Base-by-base conservation (phyloP, 805 yeast species). In the Wickerhamiella vanderwaltii region DNA sequence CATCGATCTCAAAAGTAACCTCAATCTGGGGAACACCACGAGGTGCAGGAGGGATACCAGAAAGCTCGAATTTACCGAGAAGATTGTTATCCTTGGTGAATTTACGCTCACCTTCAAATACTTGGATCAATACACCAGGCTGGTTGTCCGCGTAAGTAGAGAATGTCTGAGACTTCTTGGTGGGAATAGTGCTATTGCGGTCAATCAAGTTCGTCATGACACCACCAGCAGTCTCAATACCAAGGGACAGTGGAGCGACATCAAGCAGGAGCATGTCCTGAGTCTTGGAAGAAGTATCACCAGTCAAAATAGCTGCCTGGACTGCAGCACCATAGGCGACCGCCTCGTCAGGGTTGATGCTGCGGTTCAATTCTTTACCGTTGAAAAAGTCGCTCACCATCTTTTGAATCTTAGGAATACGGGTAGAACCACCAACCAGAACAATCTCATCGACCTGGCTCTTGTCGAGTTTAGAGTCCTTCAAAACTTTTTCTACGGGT, bases 201-300 rank as follows among this genome's bases (percentile, higher is more conserved):
- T 95, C 95, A 60, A 88, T 87, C 69, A 87, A 77, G 71, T 85
- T 85, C 66, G 95, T 87, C 94, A 87, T 86, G 69, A 86, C 87
- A 77, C 96, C 96, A 74, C 96, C 96, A 59, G 95, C 95, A 54
- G 95, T 87, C 73, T 87, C 96, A 68, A 87, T 87, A 78, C 96
- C 96, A 58, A 86, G 66, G 43, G 95, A 87, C 64, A 87, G 75
- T 67, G 97, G 96, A 59, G 96, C 91, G 64, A 87, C 96, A 76
- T 87, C 97, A 63, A 87, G 76, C 61, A 87, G 74, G 62, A 88
- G 72, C 65, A 86, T 72, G 66, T 86, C 95, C 72, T 86, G 95
- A 48, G 95, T 87, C 80, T 85, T 85, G 48, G 94, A 79, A 30
- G 95, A 86, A 55, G 88, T 79, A 68, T 86, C 95, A 71, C 96